Evolutionary conservation across 768 basidiomycete genomes (phyloP), one percentile per base, ranked within the genome.

Genomic region (Boletellus sp.): DNA sequence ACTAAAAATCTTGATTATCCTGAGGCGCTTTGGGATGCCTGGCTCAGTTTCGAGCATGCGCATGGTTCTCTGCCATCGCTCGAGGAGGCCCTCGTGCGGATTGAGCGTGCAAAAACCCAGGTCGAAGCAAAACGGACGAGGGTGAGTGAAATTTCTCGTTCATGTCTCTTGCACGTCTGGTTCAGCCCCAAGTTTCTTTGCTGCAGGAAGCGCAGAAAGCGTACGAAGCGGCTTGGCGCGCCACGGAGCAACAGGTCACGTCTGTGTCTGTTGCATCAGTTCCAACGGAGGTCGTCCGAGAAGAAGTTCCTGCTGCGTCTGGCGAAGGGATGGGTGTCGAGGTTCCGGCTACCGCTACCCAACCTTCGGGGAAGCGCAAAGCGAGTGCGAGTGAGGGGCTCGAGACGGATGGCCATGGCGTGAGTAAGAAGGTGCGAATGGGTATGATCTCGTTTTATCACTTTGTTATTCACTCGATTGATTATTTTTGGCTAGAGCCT

Each of bases 1-100:
- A 72, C 74, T 38, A 87, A 87, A 64, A 80, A 85, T 43, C 59
- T 98, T 34, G 95, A 99, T 67, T 98, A 94, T 87, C 94, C 96
- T 0, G 95, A 99, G 67, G 87, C 85, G 10, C 72, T 98, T 8
- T 95, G 90, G 84, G 90, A 94, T 48, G 85, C 89, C 1, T 95
- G 91, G 89, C 61, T 85, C 16, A 70, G 77, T n/a, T 96, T 97
- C 59, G 95, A 97, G 64, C 81, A 90, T 55, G 70, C 87, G 4
- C 77, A 93, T 59, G 95, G 95, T 1, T 77, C 80, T 20, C 73
- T 90, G 13, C 73, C 78, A 24, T 80, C 83, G 33, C 72, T 90
- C 24, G 82, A 90, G 34, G 69, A 72, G 10, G 80, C 80, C 36
- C 63, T 86, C 39, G 79, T 80, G 47, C 81, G 81, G 52, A 72